phyloP scores from a whole-genome alignment of 225 moss, liverwort and hornwort species.

The Thuidium tamariscinum region DNA sequence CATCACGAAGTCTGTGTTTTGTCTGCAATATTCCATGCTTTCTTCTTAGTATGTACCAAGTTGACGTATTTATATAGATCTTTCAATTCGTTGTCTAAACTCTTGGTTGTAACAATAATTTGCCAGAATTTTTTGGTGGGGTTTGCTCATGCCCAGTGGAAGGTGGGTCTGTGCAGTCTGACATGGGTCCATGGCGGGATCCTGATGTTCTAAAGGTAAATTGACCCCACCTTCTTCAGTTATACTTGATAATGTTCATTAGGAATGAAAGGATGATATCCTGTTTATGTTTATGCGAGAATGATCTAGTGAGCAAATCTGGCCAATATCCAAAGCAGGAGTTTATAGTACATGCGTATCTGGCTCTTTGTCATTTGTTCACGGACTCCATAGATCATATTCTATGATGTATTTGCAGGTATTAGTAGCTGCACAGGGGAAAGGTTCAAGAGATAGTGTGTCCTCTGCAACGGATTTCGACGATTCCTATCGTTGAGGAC shows the following conservation, averaged over 20 bases:
- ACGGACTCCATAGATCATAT: neutral
- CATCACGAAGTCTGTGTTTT: neutral
- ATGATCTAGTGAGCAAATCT: neutral
- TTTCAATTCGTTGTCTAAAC: neutral
- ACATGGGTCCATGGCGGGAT: conserved; percentile 58
- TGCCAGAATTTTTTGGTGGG: conserved; percentile 61
- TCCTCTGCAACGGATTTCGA: conserved; percentile 25
- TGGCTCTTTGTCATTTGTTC: neutral
- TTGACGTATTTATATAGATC: neutral
- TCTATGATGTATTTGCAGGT: conserved; percentile 11
- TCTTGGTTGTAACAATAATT: conserved; percentile 37
- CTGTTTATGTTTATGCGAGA: neutral
- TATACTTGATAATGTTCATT: neutral
- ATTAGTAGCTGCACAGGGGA: conserved; percentile 18
- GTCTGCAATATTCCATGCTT: neutral
- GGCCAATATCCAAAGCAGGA: neutral
- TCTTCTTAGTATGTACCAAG: neutral
- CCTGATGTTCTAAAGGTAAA: conserved; percentile 43
- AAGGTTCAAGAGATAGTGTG: conserved; percentile 28
- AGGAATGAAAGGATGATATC: neutral
- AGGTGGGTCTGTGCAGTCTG: conserved; percentile 51
- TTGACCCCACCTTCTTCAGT: neutral
- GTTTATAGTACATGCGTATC: neutral
- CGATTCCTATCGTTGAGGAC: conserved; percentile 24
- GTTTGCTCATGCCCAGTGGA: conserved; percentile 40